Evolutionary conservation across 805 yeast species (phyloP).

Genomic region (Candida easanensis): DNA sequence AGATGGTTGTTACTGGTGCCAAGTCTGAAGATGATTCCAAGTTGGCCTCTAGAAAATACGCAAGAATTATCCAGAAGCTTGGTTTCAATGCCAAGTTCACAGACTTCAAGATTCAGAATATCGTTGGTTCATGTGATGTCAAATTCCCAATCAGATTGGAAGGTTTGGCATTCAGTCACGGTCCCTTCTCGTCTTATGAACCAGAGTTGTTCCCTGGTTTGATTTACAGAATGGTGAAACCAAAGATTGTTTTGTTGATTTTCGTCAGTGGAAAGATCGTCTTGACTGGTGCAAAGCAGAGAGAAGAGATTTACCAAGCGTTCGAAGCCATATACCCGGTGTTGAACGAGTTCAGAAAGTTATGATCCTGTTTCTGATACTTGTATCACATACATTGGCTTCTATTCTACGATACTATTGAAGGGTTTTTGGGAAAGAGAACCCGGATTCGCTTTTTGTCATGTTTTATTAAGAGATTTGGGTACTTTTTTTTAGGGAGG

Average conservation of each 20-base stretch:
- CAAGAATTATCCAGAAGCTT: conserved; percentile 94
- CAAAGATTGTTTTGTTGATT: conserved; percentile 91
- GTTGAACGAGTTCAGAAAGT: conserved; percentile 92
- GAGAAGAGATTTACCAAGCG: conserved; percentile 97
- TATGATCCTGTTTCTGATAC: conserved; percentile 26
- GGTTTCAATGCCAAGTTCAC: conserved; percentile 98
- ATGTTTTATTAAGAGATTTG: neutral
- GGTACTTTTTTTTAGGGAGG: too few species aligned
- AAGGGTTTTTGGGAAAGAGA: too few species aligned
- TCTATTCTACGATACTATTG: neutral
- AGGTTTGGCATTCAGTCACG: conserved; percentile 97
- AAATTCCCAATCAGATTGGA: conserved; percentile 96
- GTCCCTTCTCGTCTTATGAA: conserved; percentile 97
- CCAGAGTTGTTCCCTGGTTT: conserved; percentile 98
- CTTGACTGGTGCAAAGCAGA: conserved; percentile 96
- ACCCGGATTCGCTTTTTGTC: neutral
- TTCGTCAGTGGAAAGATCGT: conserved; percentile 98
- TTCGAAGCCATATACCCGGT: conserved; percentile 98
- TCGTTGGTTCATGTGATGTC: conserved; percentile 98
- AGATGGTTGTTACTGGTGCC: conserved; percentile 99
- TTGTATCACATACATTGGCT: neutral
- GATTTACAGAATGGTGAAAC: conserved; percentile 98
- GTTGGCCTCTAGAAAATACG: conserved; percentile 94
- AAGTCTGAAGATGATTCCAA: conserved; percentile 98
- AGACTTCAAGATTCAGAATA: conserved; percentile 96